Base-by-base conservation (phyloP, 306 rosid genomes). In the Dalbergia oliveri region DNA sequence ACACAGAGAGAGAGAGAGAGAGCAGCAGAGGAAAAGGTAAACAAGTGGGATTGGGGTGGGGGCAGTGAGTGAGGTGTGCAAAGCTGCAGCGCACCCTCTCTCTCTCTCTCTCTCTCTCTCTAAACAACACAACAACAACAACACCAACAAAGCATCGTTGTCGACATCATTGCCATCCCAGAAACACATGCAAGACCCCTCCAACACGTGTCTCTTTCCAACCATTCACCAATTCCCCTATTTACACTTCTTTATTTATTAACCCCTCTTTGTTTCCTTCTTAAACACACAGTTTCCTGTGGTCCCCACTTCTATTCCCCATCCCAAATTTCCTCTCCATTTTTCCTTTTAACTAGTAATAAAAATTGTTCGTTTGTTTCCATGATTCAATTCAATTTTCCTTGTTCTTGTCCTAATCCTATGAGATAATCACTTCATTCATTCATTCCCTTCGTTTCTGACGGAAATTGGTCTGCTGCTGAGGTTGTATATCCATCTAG, bases 131-230 rank as follows among this genome's bases (percentile, higher is more conserved):
- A 50, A 80, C 73, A 77, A 44, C 50, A 51, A 53, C 15, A 49
- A 26, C 84, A 45, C 39, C 75, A 73, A 26, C 31, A 1, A 0
- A n/a, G n/a, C n/a, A 37, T 37, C 41, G 41, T 79, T 75, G 86
- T 86, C 85, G 70, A 82, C 84, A 78, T 88, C 89, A 84, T 82
- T 84, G 86, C 80, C 76, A 39, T 82, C 84, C 62, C 86, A 33
- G 86, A 77, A 84, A 84, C 86, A 86, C 83, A 84, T 88, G 90
- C 89, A 80, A 79, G 53, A 39, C 70, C 63, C 37, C 45, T 50
- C 56, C 31, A 3, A 51, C 89, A 84, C 87, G 84, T 84, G 84
- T 80, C 84, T 8, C 35, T 69, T 84, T 57, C 77, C 23, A 53
- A 2, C 59, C 59, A 50, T 50, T 58, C 81, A 82, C 67, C 62